Percentiles rank a stretch among this genome's conserved stretches.
Evolutionary conservation across 202 grass and related monocot species (phyloP).

Genomic region (Zoysia matrella): DNA sequence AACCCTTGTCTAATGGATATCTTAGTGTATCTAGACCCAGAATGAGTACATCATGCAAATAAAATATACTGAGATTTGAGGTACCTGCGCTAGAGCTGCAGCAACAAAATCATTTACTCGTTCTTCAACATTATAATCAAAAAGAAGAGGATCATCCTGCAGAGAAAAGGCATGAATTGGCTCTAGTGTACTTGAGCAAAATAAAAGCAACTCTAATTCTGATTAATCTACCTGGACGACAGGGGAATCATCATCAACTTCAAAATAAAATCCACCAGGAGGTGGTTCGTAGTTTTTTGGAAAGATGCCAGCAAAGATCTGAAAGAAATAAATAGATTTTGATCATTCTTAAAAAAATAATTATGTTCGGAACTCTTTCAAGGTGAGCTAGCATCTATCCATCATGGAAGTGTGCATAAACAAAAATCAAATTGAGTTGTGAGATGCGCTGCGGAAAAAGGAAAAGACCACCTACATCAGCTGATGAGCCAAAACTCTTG

Average conservation of each 20-base stretch:
- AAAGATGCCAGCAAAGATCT: constrained; percentile 97
- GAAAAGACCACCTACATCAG: constrained; percentile 72
- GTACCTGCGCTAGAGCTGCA: constrained; percentile 93
- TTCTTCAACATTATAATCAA: constrained; percentile 95
- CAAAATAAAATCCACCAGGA: constrained; percentile 91
- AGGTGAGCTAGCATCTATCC: neutral
- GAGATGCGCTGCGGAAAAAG: constrained; percentile 37
- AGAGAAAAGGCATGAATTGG: constrained; percentile 38
- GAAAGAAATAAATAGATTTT: constrained; percentile 39
- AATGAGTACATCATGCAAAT: neutral
- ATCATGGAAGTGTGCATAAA: constrained; percentile 19
- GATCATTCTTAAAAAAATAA: constrained; percentile 27
- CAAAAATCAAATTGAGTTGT: constrained; percentile 14
- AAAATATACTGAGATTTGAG: constrained; percentile 18
- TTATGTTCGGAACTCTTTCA: constrained; percentile 14
- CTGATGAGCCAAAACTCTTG: constrained; percentile 80
- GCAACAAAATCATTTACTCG: constrained; percentile 94
- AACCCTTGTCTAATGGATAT: constrained; percentile 5
- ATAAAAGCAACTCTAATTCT: constrained; percentile 5
- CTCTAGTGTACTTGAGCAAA: constrained; percentile 16
- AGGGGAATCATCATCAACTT: constrained; percentile 79
- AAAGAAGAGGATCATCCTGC: constrained; percentile 86
- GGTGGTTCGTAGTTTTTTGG: constrained; percentile 98
- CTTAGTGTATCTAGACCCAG: constrained; percentile 19
- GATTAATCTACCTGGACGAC: constrained; percentile 76